Base-by-base conservation (phyloP, 2,329 filamentous ascomycete species). In the Colletotrichum lini region DNA sequence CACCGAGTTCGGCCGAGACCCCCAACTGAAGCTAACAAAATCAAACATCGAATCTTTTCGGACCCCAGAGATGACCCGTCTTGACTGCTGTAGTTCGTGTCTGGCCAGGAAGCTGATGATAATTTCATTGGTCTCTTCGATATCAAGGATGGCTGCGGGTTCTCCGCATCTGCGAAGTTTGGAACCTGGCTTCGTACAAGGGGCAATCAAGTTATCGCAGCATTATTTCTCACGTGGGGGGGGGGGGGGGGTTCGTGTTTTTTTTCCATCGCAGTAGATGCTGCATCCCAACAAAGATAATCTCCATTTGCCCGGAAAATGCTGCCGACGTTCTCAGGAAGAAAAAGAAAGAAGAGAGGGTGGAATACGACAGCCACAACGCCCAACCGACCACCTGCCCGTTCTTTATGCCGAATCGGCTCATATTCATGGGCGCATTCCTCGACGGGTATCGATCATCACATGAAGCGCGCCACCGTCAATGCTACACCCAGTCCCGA, bases 381-480 rank as follows among this genome's bases (percentile, higher is more conserved):
- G 44, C 64, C 60, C 57, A 45, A 26, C 35, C 8, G 35, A 38
- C 26, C 49, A 45, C 21, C 44, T 47, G 47, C 13, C 40, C 45
- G 40, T 13, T 16, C 45, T 15, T 47, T 35, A 49, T 71, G 64
- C 67, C 65, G 23, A 30, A 52, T 21, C 10, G 35, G 53, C 40
- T 52, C 58, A 67, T 68, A 62, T 44, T 68, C 68, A 63, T 68
- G 49, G 63, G 47, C 52, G 5, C 42, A 52, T 58, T 62, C 38
- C 38, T 10, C 42, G 15, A 40, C 44, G 23, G 50, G 23, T 53
- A 56, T 35, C 23, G 38, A 23, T 38, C 53, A 26, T 13, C 50
- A 30, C 30, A 21, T 40, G n/a, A 40, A 53, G n/a, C 35, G 23
- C 21, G 26, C 57, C 65, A 49, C 67, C 44, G 62, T 30, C 47